Evolutionary conservation across 305 asterid species (phyloP).

Genomic region (Striga hermonthica): DNA sequence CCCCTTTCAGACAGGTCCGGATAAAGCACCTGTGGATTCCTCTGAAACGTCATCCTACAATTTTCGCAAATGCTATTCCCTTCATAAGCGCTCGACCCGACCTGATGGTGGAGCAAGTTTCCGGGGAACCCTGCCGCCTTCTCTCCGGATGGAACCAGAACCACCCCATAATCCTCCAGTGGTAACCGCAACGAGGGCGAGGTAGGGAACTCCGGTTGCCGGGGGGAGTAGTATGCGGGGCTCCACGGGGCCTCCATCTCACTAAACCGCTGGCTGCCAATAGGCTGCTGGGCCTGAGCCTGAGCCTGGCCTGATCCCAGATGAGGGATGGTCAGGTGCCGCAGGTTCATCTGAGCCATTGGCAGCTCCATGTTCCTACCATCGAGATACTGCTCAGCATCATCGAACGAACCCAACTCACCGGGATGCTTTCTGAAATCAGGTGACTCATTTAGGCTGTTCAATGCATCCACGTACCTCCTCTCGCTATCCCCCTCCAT

Average conservation of each 20-base stretch:
- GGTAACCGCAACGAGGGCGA: constrained; percentile 64
- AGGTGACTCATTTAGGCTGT: constrained; percentile 80
- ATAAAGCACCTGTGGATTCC: constrained; percentile 61
- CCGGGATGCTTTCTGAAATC: constrained; percentile 52
- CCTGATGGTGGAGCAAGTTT: constrained; percentile 45
- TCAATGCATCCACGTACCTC: constrained; percentile 89
- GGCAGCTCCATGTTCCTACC: constrained; percentile 73
- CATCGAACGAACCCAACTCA: constrained; percentile 64
- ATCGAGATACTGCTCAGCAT: constrained; percentile 71
- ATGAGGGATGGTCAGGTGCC: constrained; percentile 70
- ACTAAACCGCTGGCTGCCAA: constrained; percentile 53
- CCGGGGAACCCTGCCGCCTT: constrained; percentile 75
- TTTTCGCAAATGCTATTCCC: constrained; percentile 62
- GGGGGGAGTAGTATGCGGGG: constrained; percentile 87
- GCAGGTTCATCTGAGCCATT: constrained; percentile 64
- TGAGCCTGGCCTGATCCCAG: constrained; percentile 41
- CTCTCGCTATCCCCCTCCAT: constrained; percentile 85
- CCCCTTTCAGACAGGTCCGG: constrained; percentile 70
- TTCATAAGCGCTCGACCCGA: constrained; percentile 49
- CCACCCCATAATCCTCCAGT: constrained; percentile 1
- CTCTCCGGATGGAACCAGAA: constrained; percentile 48
- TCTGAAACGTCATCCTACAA: constrained; percentile 55
- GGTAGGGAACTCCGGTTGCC: constrained; percentile 74
- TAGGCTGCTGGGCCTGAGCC: constrained; percentile 30
- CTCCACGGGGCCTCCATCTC: constrained; percentile 98